Conservation (phyloP, 2,329 filamentous ascomycete genomes). For the Neofusicoccum parvum region DNA sequence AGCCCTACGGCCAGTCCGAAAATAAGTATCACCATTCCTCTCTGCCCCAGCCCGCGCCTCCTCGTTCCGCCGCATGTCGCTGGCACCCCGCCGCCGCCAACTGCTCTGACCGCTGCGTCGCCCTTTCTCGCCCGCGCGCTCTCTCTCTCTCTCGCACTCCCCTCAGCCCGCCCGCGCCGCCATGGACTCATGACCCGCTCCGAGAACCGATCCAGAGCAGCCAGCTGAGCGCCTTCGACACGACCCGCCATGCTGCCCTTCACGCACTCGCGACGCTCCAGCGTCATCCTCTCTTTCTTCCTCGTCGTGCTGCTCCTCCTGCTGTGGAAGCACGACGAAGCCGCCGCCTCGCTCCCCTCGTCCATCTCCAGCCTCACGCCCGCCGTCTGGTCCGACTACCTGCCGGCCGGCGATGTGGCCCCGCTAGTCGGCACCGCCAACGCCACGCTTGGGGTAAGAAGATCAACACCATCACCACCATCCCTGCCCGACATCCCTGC, state of each 20-base stretch:
- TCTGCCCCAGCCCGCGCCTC: not conserved
- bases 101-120: conserved; percentile 5
- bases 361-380: conserved; percentile 11
- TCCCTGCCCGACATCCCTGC: not conserved
- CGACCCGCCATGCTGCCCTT: not conserved
- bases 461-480: not conserved
- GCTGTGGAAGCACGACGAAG: conserved; percentile 11
- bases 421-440: conserved; percentile 18
- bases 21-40: not conserved
- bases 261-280: conserved; percentile 19
- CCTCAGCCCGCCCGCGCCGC: not conserved
- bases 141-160: not conserved
- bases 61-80: not conserved
- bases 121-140: not conserved
- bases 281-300: conserved; percentile 17
- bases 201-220: not conserved
- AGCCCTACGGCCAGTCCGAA: not conserved
- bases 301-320: conserved; percentile 5
- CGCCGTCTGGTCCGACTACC: not conserved
- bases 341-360: not conserved
- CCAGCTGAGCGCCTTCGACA: not conserved
- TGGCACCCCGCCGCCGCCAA: not conserved
- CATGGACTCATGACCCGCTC: not conserved
- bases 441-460: conserved; percentile 21
- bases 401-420: not conserved